Base-by-base conservation (phyloP, 2,329 filamentous ascomycete genomes). In the Penicillium sp. region DNA sequence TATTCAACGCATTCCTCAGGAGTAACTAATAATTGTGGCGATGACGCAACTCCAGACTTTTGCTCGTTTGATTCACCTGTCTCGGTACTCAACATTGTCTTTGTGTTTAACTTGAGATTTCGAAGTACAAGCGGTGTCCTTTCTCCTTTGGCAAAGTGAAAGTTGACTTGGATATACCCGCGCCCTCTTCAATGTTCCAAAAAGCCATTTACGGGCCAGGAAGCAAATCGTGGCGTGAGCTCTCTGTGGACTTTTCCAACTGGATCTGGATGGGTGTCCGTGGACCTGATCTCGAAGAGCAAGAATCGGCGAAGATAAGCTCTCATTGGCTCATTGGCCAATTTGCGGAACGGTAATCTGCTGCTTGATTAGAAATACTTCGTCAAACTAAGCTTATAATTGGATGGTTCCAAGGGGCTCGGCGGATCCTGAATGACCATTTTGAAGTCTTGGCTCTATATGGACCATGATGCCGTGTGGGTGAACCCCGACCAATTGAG, bases 1-100 rank as follows among this genome's bases (percentile, higher is more conserved):
- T 63, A 66, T 5, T 35, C 24, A n/a, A 8, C 5, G 18, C 10
- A n/a, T 18, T 22, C 35, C 3, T 38, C 35, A 3, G 35, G 18
- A 20, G 35, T 2, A 13, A 13, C 1, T 13, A 4, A 10, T 10
- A 11, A 11, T 5, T 20, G 35, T 20, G 9, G 35, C 13, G 35
- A 38, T 13, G 9, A 13, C 13, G 6, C 1, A 11, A 20, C 4
- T 5, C 10, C 16, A 38, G 5, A 1, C 13, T 38, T 20, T 1
- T 11, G 18, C 10, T 38, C 18, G 16, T 11, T 20, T 11, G 8
- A 4, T 20, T 20, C 35, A 8, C 10, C 20, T 20, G 10, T 10
- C 18, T 10, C 18, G 35, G 16, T 10, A 20, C 11, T 5, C 5
- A 5, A 18, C 31, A 33, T 33, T 33, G 31, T 16, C 31, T n/a